Evolutionary conservation across 805 yeast genomes (phyloP), one percentile per base, ranked within the genome.

Genomic region (Saccharomycopsis babjevae): DNA sequence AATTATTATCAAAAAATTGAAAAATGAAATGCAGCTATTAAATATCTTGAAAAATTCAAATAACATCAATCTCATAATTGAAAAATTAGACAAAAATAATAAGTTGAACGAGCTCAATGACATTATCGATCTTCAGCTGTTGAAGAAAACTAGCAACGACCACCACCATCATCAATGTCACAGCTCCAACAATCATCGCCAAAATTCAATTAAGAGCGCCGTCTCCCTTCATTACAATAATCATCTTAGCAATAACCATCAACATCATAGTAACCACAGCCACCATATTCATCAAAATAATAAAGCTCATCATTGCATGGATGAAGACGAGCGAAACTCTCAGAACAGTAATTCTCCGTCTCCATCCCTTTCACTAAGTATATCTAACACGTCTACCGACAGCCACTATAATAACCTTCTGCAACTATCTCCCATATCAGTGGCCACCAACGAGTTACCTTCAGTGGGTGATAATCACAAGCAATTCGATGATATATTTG

Each of bases 1-100:
- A 50, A 15, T 63, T 7, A 63, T 63, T 20, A 63, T 63, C 25
- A 63, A 61, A 16, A 61, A 63, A 40, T 38, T 63, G 15, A 28
- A 63, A 22, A 63, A 52, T 18, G 65, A 63, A 43, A 63, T 63
- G 54, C 40, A 56, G 15, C n/a, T 58, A 8, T 43, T 61, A 10
- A 61, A 32, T 43, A 52, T 43, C 6, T 36, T 59, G 32, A 58
- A 59, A 28, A 58, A 56, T 18, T 40, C 57, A 20, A 46, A 46
- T 28, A 46, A 46, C 32, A 46, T 46, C 15, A 46, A 46, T 11
- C 52, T 46, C 30, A 46, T 46, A 20, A 22, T 46, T 15, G 52
- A 46, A 46, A 46, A 46, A 25, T 46, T 46, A n/a, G 52, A 46
- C 32, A 46, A 22, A 46, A 46, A 46, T 28, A 46, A 46, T 22